phyloP scores from a whole-genome alignment of 768 basidiomycete species.

The Termitomyces sp. region DNA sequence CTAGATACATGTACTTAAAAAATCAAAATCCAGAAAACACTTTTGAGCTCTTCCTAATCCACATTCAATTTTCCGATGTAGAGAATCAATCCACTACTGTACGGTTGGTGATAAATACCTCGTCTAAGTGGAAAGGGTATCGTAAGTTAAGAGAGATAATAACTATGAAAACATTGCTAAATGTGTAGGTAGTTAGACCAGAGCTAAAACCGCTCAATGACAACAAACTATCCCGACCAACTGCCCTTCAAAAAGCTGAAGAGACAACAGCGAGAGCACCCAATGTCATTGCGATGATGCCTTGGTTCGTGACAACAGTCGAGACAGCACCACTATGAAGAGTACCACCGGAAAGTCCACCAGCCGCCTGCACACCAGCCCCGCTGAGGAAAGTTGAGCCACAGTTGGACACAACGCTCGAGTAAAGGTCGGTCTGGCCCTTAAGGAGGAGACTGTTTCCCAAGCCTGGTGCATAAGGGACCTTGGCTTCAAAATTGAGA shows the following conservation, averaged over 20 bases:
- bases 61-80: not conserved
- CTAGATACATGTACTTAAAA: not conserved
- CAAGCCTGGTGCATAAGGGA: conserved; percentile 76
- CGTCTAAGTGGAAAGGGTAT: conserved; percentile 17
- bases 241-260: conserved; percentile 11
- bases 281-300: conserved; percentile 13
- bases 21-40: not conserved
- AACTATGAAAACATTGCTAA: conserved; percentile 10
- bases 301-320: conserved; percentile 19
- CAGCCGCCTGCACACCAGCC: conserved; percentile 59
- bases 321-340: conserved; percentile 18
- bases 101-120: conserved; percentile 13
- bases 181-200: conserved; percentile 4
- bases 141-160: conserved; percentile 12
- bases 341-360: conserved; percentile 40
- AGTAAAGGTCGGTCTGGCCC: conserved; percentile 64
- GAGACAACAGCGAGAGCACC: conserved; percentile 13
- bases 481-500: conserved; percentile 64
- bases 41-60: conserved; percentile 4
- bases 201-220: conserved; percentile 7
- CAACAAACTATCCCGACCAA: conserved; percentile 4
- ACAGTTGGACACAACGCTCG: conserved; percentile 55
- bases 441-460: conserved; percentile 54
- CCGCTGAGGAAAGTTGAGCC: conserved; percentile 64
- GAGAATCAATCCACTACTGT: conserved; percentile 12